These are phyloP conservation scores for Nothophaeocryptopus gaeumannii DNA, from an alignment of 2,329 filamentous ascomycete genomes.

Conservation along the genomic window DNA sequence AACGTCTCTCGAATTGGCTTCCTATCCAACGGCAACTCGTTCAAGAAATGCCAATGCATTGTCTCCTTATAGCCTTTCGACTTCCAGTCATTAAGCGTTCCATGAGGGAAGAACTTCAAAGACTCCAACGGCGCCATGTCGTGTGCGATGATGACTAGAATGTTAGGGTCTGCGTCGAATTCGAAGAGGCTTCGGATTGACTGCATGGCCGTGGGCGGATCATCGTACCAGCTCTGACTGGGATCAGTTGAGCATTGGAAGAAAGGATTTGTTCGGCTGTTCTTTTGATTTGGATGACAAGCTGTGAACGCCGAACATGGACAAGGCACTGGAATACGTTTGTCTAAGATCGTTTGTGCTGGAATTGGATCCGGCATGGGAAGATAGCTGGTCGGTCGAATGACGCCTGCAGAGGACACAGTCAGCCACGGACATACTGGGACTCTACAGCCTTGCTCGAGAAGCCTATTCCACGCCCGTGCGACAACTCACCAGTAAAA, in stretches of 20 bases:
- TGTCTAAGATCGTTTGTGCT: conserved; percentile 16
- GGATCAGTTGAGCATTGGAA: conserved; percentile 19
- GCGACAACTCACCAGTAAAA: conserved; percentile 13
- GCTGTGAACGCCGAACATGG: conserved; percentile 23
- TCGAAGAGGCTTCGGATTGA: conserved; percentile 19
- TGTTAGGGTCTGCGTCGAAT: conserved; percentile 25
- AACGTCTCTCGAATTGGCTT: conserved; percentile 11
- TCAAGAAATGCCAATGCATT: conserved; percentile 27
- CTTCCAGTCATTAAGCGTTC: conserved; percentile 25
- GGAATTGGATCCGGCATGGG: conserved; percentile 21
- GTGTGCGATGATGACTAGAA: conserved; percentile 25
- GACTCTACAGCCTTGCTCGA: background rate
- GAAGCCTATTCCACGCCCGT: background rate
- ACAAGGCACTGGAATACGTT: conserved; percentile 16
- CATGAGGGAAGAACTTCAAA: conserved; percentile 22
- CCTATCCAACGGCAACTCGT: conserved; percentile 24
- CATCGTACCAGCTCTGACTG: conserved; percentile 21
- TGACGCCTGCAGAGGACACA: conserved; percentile 10
- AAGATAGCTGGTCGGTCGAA: conserved; percentile 20
- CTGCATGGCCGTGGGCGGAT: conserved; percentile 20
- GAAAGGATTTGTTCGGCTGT: conserved; percentile 18
- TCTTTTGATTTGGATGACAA: conserved; percentile 19
- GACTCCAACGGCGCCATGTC: conserved; percentile 20
- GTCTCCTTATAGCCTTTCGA: conserved; percentile 21
- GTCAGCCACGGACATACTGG: no score